Conservation (phyloP, 2,329 filamentous ascomycete genomes). For the Cercospora sesami region DNA sequence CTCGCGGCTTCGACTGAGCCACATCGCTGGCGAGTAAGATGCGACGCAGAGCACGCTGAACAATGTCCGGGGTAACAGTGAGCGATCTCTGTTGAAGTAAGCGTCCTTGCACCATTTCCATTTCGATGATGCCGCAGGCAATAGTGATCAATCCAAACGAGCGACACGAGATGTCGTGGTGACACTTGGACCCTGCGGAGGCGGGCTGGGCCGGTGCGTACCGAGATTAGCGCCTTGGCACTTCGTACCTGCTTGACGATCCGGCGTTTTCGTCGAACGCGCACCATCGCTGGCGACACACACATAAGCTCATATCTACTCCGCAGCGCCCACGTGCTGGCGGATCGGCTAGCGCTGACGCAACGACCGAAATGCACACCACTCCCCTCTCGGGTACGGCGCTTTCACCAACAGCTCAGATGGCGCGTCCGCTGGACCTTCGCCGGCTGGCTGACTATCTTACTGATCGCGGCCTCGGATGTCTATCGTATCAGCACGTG, state of each 20-base stretch:
- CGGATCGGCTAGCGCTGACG: not conserved
- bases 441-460: not conserved
- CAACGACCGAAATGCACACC: not conserved
- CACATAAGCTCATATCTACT: not conserved
- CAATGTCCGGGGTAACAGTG: not conserved
- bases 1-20: not conserved
- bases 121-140: not conserved
- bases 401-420: not conserved
- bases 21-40: not conserved
- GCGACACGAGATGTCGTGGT: not conserved
- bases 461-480: not conserved
- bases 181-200: not conserved
- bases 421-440: not conserved
- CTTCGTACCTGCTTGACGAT: not conserved
- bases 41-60: not conserved
- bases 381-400: not conserved
- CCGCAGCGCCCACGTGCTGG: not conserved
- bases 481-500: not conserved
- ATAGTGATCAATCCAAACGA: not conserved
- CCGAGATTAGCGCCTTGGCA: not conserved
- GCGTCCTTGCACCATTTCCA: not conserved
- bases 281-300: not conserved
- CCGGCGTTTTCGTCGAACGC: not conserved
- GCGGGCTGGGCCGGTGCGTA: not conserved
- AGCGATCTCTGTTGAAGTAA: not conserved